Percentiles rank a stretch among this genome's conserved stretches.
Evolutionary conservation across 306 rosid species (phyloP).

Genomic region (Crotalaria pallida): DNA sequence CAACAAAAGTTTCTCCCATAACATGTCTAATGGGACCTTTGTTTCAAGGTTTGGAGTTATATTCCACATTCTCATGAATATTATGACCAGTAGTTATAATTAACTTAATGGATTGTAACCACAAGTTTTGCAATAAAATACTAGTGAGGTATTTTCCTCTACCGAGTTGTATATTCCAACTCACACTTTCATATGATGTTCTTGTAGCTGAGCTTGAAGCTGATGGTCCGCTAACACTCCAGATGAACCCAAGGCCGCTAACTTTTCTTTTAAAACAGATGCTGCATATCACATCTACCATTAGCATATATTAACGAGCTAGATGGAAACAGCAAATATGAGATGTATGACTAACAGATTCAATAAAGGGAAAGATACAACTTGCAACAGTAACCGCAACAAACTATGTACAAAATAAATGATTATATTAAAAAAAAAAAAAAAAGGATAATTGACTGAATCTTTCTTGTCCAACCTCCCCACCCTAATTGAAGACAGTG

Average conservation of each 20-base stretch:
- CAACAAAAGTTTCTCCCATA: not conserved
- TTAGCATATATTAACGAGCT: slow-evolving; percentile 33
- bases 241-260: slow-evolving; percentile 85
- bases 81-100: no score
- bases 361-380: not conserved
- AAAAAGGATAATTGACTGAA: not conserved
- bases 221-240: slow-evolving; percentile 98
- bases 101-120: not conserved
- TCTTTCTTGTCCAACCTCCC: not conserved
- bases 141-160: slow-evolving; percentile 9
- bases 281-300: slow-evolving; percentile 52
- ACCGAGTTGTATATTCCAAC: slow-evolving; percentile 21
- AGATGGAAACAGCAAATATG: slow-evolving; percentile 10
- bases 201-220: slow-evolving; percentile 97
- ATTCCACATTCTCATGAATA: no score
- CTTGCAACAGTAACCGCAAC: not conserved
- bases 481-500: not conserved
- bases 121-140: slow-evolving; percentile 8
- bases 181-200: slow-evolving; percentile 87
- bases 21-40: not conserved
- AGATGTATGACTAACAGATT: slow-evolving; percentile 2
- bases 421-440: not conserved
- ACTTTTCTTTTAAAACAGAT: slow-evolving; percentile 88
- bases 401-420: slow-evolving; percentile 1
- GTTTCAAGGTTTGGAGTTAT: no score